Base-by-base conservation (phyloP, 352 stramenopile genomes). In the Pythium brassicae region DNA sequence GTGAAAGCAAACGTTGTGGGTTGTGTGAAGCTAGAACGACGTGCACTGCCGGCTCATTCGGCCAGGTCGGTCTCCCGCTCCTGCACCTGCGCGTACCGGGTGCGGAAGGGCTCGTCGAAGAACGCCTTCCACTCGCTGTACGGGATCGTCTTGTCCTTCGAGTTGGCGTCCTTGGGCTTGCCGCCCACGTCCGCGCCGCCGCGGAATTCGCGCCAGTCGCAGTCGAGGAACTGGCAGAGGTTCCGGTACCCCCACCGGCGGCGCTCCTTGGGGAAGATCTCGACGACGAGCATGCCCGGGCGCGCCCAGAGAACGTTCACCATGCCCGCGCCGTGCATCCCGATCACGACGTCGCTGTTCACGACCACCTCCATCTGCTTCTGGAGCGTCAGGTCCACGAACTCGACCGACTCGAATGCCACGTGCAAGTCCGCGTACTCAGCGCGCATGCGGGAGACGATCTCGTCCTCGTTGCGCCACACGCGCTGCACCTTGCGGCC, bases 311-410 rank as follows among this genome's bases (percentile, higher is more conserved):
- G 20, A 0, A 92, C 72, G 47, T 94, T 94, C 4, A 89, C 78
- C 50, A 94, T 74, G 20, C 83, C 83, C 20, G 83, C 83, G 44
- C 83, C 83, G 54, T 94, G 83, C 83, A 92, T 94, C 9, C 81
- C 72, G 46, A 94, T 82, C 22, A 94, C 78, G 34, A 94, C 70
- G 54, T 90, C 81, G 47, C 81, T 92, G 17, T 80, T 63, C 7
- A 83, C 59, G 23, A 83, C 80, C 22, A 74, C 63, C 6, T 56
- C 57, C 70, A 94, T 94, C 58, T 94, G 83, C 40, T 89, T 67
- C 4, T 45, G 17, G 3, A 90, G 59, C 19, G 73, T 66, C 10
- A 88, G 37, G 19, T 72, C 69, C 25, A 83, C 80, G 56, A 86
- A 92, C 39, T 94, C 83, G 27, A 90, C 26, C 1, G 71, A 78